A percentile compares a stretch with the other conserved stretches of the same genome.
Conservation (phyloP, 148 eudicot species). For the Agrostemma githago region DNA sequence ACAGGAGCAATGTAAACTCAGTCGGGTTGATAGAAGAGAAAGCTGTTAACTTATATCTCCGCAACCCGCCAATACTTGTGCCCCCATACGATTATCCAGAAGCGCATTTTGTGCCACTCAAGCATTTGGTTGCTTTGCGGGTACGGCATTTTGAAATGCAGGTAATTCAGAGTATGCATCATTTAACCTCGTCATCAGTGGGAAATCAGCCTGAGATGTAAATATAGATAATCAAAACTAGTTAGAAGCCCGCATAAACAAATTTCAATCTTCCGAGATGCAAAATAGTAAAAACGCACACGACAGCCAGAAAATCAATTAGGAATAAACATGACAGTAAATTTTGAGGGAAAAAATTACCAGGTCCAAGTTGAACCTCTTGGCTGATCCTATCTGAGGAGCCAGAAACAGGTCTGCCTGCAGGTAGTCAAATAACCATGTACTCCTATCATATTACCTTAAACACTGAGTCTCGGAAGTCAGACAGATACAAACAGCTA, state of each 20-base stretch:
- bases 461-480: neutral
- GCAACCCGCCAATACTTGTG: neutral
- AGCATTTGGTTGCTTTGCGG: slow-evolving; percentile 77
- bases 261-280: neutral
- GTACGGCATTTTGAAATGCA: slow-evolving; percentile 61
- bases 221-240: neutral
- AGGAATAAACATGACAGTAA: neutral
- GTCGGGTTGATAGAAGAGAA: neutral
- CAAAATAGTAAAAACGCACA: neutral
- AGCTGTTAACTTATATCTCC: neutral
- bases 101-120: slow-evolving; percentile 9
- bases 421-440: slow-evolving; percentile 10
- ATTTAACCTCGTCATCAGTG: slow-evolving; percentile 49
- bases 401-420: slow-evolving; percentile 85
- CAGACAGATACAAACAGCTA: neutral
- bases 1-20: neutral
- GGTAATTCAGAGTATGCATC: slow-evolving; percentile 58
- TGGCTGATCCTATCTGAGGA: slow-evolving; percentile 63
- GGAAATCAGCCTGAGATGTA: slow-evolving; percentile 54
- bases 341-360: slow-evolving; percentile 28
- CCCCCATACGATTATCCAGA: too few species aligned
- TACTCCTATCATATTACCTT: neutral
- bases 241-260: neutral
- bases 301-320: neutral
- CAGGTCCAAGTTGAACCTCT: slow-evolving; percentile 61